Evolutionary conservation across 2,329 filamentous ascomycete genomes (phyloP).

Genomic region (Alternaria alternata): DNA sequence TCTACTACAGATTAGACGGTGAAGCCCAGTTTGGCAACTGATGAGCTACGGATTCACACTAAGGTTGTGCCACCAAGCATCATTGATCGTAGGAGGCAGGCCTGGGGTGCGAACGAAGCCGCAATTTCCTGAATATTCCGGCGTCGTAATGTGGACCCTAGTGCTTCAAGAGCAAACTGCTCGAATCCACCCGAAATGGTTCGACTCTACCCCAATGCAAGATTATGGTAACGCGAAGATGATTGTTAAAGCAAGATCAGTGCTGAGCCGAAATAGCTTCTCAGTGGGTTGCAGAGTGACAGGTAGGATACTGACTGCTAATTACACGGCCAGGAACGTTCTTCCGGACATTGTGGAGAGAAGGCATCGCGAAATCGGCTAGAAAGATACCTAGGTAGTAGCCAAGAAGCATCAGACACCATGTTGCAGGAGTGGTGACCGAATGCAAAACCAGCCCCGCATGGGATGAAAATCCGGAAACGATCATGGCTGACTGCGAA

Average conservation of each 20-base stretch:
- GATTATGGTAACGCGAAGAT: not conserved
- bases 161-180: constrained; percentile 7
- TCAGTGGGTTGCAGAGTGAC: not conserved
- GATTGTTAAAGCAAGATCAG: constrained; percentile 1
- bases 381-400: not conserved
- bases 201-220: not conserved
- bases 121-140: constrained; percentile 23
- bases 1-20: constrained; percentile 3
- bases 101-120: constrained; percentile 14
- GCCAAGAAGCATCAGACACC: constrained; percentile 8
- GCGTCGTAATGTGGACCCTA: constrained; percentile 19
- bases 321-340: constrained; percentile 9
- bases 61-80: not conserved
- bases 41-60: not conserved
- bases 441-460: not conserved
- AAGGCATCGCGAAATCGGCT: constrained; percentile 2
- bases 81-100: not conserved
- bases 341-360: constrained; percentile 3
- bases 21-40: constrained; percentile 6
- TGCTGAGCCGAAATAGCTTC: not conserved
- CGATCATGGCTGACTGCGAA: not conserved
- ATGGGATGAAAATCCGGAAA: not conserved
- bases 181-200: not conserved
- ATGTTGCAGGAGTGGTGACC: not conserved
- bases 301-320: constrained; percentile 1